Percentiles rank a stretch among this genome's conserved stretches.
Conservation (phyloP, 495 filamentous ascomycete species). For the Penicillium chermesinum region DNA sequence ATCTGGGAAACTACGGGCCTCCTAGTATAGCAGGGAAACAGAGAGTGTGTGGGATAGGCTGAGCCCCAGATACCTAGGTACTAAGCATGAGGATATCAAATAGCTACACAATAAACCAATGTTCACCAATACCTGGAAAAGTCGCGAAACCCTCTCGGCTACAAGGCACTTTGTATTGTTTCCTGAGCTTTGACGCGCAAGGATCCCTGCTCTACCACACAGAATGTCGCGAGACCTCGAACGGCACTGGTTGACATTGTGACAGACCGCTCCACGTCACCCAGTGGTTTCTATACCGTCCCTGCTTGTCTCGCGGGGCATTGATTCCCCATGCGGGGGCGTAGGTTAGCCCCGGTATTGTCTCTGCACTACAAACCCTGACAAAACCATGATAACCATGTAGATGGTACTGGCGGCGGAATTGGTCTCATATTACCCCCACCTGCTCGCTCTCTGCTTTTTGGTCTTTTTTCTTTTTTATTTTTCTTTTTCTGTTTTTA, state of each 20-base stretch:
- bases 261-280: constrained; percentile 25
- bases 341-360: constrained; percentile 8
- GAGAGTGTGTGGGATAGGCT: too few relatives aligned
- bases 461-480: constrained; percentile 4
- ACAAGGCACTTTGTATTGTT: background rate
- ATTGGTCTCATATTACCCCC: constrained; percentile 19
- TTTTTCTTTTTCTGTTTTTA: constrained; percentile 6
- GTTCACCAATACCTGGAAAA: background rate
- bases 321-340: constrained; percentile 11
- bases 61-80: too few relatives aligned
- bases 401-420: constrained; percentile 12
- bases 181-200: background rate
- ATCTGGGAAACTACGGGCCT: too few relatives aligned
- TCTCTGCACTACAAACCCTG: constrained; percentile 7
- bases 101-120: background rate
- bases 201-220: constrained; percentile 18
- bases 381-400: constrained; percentile 13
- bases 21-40: too few relatives aligned
- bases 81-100: too few relatives aligned
- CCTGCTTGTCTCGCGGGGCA: constrained; percentile 1
- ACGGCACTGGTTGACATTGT: constrained; percentile 17
- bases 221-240: constrained; percentile 18
- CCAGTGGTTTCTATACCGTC: constrained; percentile 11
- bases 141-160: background rate
- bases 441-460: constrained; percentile 16